Evolutionary conservation across 768 basidiomycete genomes (phyloP), one percentile per base, ranked within the genome.

Genomic region (Ramaria rubella): DNA sequence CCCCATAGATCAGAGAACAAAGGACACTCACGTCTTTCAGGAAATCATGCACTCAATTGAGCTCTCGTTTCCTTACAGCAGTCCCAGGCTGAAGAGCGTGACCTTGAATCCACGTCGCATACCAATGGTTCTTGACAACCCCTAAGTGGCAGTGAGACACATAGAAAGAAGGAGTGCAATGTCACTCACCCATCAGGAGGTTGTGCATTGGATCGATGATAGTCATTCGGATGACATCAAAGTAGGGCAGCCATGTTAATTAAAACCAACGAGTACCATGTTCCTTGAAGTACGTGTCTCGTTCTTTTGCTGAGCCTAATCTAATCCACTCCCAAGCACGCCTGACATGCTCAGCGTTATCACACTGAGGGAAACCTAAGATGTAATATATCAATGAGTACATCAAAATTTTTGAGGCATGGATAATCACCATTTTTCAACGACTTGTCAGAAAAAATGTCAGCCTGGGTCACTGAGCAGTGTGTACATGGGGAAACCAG

Each of bases 181-280:
- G 15, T 8, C 15, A 48, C 61, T 24, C 55, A 64, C 70, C 67
- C 5, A 69, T 63, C 14, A 69, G 66, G 1, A 72, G 44, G 29
- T 68, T 71, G 50, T 72, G 68, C 70, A 72, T 71, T 0, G 67
- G 70, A 52, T 70, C 70, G 14, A 71, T 63, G 1, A 70, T 62
- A 7, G 66, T 61, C 60, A 68, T 65, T 3, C 55, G 46, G 19
- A 60, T 55, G 2, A 67, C 33, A 57, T 72, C 54, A 30, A 71
- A 71, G 53, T 72, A 71, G 0, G 68, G 66, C 0, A 72, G 59
- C 1, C 61, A 52, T 24, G 60, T 58, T 0, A 71, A 57, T 51
- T 71, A 62, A 2, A 60, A 59, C 62, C 64, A 70, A 29, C 61
- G 64, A 2, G 54, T 60, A 0, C 59, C 65, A 51, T 60, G 27